Evolutionary conservation across 805 yeast species (phyloP).

Genomic region (Millerago galiae): DNA sequence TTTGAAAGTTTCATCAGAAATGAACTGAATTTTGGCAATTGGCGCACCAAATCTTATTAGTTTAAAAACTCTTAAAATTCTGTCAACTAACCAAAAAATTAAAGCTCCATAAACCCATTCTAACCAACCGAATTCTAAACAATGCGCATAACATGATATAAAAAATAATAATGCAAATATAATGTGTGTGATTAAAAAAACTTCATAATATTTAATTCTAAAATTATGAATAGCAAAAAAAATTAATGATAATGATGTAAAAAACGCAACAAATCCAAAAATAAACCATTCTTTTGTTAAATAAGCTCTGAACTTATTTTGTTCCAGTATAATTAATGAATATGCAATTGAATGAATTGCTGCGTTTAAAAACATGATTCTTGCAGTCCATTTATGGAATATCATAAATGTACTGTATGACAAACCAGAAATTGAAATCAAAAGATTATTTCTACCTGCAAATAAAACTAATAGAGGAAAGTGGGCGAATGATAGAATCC

Average conservation of each 20-base stretch:
- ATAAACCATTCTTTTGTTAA: conserved; percentile 11
- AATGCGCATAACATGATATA: conserved; percentile 53
- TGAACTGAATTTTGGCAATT: conserved; percentile 15
- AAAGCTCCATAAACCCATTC: conserved; percentile 41
- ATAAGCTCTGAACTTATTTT: neutral
- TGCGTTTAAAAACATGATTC: conserved; percentile 38
- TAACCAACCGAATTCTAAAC: conserved; percentile 44
- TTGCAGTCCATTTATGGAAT: conserved; percentile 62
- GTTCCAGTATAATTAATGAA: conserved; percentile 2
- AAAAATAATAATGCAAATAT: conserved; percentile 47
- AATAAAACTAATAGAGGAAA: conserved; percentile 55
- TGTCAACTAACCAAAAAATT: conserved; percentile 29
- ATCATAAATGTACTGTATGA: conserved; percentile 55
- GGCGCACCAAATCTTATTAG: conserved; percentile 20
- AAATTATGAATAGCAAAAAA: conserved; percentile 31
- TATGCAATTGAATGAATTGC: conserved; percentile 38
- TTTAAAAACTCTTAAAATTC: conserved; percentile 40
- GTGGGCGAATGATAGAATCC: conserved; percentile 27
- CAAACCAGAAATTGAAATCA: conserved; percentile 57
- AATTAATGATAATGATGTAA: conserved; percentile 5
- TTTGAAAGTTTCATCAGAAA: conserved; percentile 40
- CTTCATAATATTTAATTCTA: conserved; percentile 53
- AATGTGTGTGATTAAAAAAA: conserved; percentile 53
- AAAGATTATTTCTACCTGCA: conserved; percentile 68
- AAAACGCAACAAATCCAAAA: conserved; percentile 14